These are phyloP conservation scores for Clarireedia homoeocarpa DNA, from an alignment of 2,329 filamentous ascomycete species.

Conservation along the genomic window DNA sequence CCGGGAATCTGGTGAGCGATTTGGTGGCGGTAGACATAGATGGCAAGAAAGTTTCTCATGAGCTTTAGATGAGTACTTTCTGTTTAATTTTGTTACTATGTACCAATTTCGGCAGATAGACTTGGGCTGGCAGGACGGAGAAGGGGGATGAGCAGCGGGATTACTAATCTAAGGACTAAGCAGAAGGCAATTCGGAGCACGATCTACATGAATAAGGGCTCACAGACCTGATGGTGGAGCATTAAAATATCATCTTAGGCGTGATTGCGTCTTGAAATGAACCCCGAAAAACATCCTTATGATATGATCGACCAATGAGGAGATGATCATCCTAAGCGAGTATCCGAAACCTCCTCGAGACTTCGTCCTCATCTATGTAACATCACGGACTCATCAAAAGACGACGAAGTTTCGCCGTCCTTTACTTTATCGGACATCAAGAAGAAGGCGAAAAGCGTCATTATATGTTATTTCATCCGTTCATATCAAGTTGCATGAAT, in stretches of 20 bases:
- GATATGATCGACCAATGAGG: background rate
- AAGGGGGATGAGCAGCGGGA: background rate
- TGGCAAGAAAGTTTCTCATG: too few relatives aligned
- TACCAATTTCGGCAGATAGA: background rate
- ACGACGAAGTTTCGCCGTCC: background rate
- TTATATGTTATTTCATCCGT: background rate
- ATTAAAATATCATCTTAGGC: background rate
- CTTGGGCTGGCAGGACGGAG: background rate
- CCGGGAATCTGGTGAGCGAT: conserved; percentile 34
- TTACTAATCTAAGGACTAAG: background rate
- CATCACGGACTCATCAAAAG: background rate
- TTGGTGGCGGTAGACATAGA: background rate
- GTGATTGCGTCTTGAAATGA: background rate
- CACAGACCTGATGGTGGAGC: background rate
- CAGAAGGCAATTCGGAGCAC: too few relatives aligned
- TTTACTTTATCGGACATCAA: too few relatives aligned
- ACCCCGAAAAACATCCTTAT: background rate
- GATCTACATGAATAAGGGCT: background rate
- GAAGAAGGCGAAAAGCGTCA: background rate
- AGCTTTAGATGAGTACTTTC: background rate
- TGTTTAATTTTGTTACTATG: too few relatives aligned
- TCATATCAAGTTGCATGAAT: background rate
- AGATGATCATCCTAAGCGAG: background rate
- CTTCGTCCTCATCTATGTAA: background rate
- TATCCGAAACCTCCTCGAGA: background rate